Evolutionary conservation across 768 basidiomycete genomes (phyloP), one percentile per base, ranked within the genome.

Genomic region (Suillus subaureus): DNA sequence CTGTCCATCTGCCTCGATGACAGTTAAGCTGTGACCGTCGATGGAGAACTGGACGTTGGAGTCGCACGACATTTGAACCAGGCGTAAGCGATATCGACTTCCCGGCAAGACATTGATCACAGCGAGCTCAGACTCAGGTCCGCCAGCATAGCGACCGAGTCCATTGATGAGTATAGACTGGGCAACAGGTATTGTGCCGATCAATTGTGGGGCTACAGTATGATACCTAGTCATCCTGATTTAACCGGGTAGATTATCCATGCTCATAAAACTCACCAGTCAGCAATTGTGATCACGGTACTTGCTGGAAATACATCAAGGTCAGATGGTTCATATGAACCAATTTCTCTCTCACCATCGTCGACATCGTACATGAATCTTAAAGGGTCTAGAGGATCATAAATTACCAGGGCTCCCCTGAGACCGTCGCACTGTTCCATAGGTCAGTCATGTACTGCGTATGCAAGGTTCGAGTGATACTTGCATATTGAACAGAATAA

Each of bases 1-100:
- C 26, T 75, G 69, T 11, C 80, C 81, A 62, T 85, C 84, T 4
- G 75, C 79, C 69, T 85, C 84, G 56, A 84, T 84, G 58, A 85
- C 73, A 0, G 79, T 83, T 70, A 84, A 71, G 0, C 49, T 65
- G 64, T 85, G 84, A 1, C 76, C 77, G 65, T 84, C 81, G 63
- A 85, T 82, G 2, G 79, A 79, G 72, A 85, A 82, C 23, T 68
- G 74, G 69, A 77, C 85, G 70, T 72, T 75, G 1, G 73, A 76
- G 42, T 82, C 79, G 65, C 85, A 85, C 1, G 83, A 79, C 13
- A 80, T 74, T 33, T 69, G 73, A 15, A 82, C 52, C 2, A 81
- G 61, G 8, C 80, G 79, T 64, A 79, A 73, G 31, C 81, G 75
- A 71, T 80, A 83, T 11, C 81, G 77, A 49, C 70, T 72, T 6